Evolutionary conservation across 805 yeast species (phyloP).

Genomic region (Sugiyamaella mastotermitis): DNA sequence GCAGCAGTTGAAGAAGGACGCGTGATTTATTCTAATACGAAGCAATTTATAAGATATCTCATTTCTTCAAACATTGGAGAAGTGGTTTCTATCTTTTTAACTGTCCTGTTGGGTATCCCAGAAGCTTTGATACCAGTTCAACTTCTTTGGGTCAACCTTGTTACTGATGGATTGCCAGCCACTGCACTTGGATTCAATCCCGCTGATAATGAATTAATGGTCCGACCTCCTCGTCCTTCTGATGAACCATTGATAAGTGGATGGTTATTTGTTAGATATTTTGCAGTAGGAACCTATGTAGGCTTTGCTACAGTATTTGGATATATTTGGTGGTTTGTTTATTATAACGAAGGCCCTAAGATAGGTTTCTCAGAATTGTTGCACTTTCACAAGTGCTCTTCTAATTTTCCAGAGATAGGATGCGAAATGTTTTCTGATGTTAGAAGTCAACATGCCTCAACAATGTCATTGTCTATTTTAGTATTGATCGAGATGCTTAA

Average conservation of each 20-base stretch:
- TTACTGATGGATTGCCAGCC: constrained; percentile 55
- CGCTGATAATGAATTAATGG: constrained; percentile 35
- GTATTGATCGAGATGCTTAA: constrained; percentile 39
- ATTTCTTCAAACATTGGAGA: constrained; percentile 54
- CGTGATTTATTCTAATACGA: constrained; percentile 39
- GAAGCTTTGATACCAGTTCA: constrained; percentile 52
- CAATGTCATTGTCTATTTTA: constrained; percentile 35
- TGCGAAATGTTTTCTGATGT: constrained; percentile 27
- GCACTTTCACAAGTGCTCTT: constrained; percentile 29
- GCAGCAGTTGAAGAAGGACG: constrained; percentile 77
- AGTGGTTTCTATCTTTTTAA: constrained; percentile 49
- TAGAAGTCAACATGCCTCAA: constrained; percentile 30
- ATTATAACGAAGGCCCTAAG: constrained; percentile 33
- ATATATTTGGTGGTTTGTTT: constrained; percentile 37
- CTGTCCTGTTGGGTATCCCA: constrained; percentile 49
- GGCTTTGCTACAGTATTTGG: constrained; percentile 39
- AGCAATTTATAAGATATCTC: constrained; percentile 37
- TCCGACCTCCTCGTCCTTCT: constrained; percentile 33
- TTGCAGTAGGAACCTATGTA: constrained; percentile 36
- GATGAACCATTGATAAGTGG: constrained; percentile 35
- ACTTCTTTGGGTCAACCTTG: constrained; percentile 51
- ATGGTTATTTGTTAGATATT: constrained; percentile 36
- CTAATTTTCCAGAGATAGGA: constrained; percentile 30
- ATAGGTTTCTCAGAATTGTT: constrained; percentile 30
- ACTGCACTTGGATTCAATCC: constrained; percentile 50